Percentiles rank a stretch among this genome's conserved stretches.
phyloP scores from a whole-genome alignment of 768 basidiomycete genomes.

The Suillus subluteus region DNA sequence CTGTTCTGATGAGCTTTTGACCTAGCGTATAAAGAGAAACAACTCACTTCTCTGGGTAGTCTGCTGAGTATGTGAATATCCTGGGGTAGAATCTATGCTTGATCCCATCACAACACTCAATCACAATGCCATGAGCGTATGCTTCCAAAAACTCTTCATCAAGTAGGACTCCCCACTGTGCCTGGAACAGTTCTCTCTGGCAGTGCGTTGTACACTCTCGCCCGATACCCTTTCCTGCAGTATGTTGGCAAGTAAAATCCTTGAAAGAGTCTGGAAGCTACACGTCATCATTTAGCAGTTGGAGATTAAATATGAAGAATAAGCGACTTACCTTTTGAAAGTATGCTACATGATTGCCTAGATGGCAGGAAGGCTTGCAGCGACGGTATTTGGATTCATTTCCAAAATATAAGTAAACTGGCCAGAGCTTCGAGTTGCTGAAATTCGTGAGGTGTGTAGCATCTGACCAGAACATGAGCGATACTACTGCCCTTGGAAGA shows the following conservation, averaged over 20 bases:
- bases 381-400: slow-evolving; percentile 28
- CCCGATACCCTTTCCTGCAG: slow-evolving; percentile 3
- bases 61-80: too few species aligned
- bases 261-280: slow-evolving; percentile 20
- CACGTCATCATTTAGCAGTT: not conserved
- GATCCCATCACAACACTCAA: too few species aligned
- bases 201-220: slow-evolving; percentile 17
- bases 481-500: slow-evolving; percentile 16
- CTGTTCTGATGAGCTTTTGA: slow-evolving; percentile 2
- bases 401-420: slow-evolving; percentile 25
- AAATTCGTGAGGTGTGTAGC: slow-evolving; percentile 34
- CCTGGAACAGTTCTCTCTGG: slow-evolving; percentile 22
- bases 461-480: slow-evolving; percentile 22
- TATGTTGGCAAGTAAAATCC: slow-evolving; percentile 4
- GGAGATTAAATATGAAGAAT: not conserved
- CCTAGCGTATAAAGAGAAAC: not conserved
- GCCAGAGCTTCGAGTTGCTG: slow-evolving; percentile 31
- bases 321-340: slow-evolving; percentile 12
- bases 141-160: too few species aligned
- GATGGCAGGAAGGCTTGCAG: slow-evolving; percentile 18
- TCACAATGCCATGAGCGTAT: too few species aligned
- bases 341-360: slow-evolving; percentile 16
- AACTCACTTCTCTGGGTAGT: slow-evolving; percentile 30
- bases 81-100: too few species aligned
- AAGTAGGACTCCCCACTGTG: too few species aligned